Base-by-base conservation (phyloP, 1,139 yeast genomes). In the Petasospora rhodanensis region DNA sequence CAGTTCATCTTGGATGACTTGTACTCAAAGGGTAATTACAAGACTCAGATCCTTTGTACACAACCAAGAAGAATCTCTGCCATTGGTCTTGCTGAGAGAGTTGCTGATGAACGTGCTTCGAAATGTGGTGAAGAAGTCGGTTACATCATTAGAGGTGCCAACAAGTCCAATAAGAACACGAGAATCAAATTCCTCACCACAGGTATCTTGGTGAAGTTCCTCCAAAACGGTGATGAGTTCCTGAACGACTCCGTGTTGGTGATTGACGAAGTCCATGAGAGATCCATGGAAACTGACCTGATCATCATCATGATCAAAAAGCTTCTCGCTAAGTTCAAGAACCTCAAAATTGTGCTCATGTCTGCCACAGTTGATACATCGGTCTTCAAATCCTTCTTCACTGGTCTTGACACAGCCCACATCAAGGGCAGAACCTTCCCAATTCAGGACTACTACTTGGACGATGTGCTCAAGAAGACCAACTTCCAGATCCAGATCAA, bases 41-140 rank as follows among this genome's bases (percentile, higher is more conserved):
- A 58, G 14, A 71, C 82, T 9, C 76, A 73, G 31, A 82, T 91
- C 7, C 63, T 89, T 4, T 87, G 96, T 56, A 87, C 97, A 0
- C 97, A 91, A 56, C 98, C 98, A 2, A 71, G 98, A 59, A 79
- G 97, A 66, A 89, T 91, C 37, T 86, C 96, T 0, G 87, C 97
- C 0, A 82, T 91, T 54, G 96, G 97, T 3, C 68, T 91, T 37
- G 96, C 97, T 0, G 95, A 87, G 43, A 73, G 97, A 54, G 87
- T 91, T 8, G 77, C 96, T 2, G 86, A 79, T 11, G 97, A 91
- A 54, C 72, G 97, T 42, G 67, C 73, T 13, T 72, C 68, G 10
- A 57, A 50, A 9, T 70, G 86, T 28, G 97, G 97, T 9, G 61
- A 64, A 17, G 94, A 87, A 54, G 80, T 84, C 5, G 98, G 98